Evolutionary conservation across 192 early-diverging fungal species (phyloP).

Genomic region (Gorgonomyces haynaldii): DNA sequence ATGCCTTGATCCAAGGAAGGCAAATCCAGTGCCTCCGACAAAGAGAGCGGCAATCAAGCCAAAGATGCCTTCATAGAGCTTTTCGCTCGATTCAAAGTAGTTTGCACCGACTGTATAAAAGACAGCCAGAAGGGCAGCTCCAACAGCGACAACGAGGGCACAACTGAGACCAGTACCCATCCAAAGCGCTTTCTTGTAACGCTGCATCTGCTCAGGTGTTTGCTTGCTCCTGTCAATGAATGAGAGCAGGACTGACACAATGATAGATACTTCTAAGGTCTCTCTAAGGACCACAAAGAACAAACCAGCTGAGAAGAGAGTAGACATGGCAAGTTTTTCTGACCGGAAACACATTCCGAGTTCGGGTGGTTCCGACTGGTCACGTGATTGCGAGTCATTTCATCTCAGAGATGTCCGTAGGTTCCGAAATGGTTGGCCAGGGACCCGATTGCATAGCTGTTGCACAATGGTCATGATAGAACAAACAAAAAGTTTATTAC

Average conservation of each 20-base stretch:
- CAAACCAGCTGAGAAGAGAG: constrained; percentile 52
- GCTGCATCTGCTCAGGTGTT: constrained; percentile 30
- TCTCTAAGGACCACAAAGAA: constrained; percentile 74
- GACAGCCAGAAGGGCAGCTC: constrained; percentile 61
- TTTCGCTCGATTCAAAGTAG: constrained; percentile 38
- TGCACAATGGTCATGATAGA: too few species aligned
- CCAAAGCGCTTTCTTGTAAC: constrained; percentile 43
- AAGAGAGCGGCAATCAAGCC: constrained; percentile 62
- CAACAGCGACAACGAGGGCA: constrained; percentile 52
- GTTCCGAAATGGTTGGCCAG: too few species aligned
- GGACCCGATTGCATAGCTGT: too few species aligned
- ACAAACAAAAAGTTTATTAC: too few species aligned
- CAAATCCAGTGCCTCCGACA: constrained; percentile 71
- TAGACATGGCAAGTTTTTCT: constrained; percentile 19
- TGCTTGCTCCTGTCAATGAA: constrained; percentile 46
- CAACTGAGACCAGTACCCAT: constrained; percentile 58
- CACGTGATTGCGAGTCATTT: too few species aligned
- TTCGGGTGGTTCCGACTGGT: too few species aligned
- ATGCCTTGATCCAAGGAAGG: constrained; percentile 61
- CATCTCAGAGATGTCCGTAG: too few species aligned
- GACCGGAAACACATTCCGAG: not conserved
- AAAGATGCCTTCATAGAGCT: constrained; percentile 78
- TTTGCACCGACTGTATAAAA: constrained; percentile 47
- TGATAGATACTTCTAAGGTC: constrained; percentile 73
- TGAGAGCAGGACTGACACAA: constrained; percentile 72